Percentiles rank a stretch among this genome's conserved stretches.
These are phyloP conservation scores for Trichoderma semiorbis DNA, from an alignment of 2,329 filamentous ascomycete species.

Conservation along the genomic window DNA sequence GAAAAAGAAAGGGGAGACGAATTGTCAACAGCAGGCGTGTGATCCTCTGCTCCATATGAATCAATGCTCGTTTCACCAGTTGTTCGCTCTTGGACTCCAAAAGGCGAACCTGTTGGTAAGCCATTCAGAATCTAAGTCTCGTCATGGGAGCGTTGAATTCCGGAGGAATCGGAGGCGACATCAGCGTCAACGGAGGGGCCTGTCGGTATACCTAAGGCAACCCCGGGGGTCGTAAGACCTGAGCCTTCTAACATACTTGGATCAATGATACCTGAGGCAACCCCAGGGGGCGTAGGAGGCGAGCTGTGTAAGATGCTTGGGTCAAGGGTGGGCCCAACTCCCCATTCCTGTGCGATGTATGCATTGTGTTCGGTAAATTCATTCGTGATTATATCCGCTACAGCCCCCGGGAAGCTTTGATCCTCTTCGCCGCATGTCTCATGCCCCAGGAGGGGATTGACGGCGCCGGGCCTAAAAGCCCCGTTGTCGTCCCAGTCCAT, in stretches of 20 bases:
- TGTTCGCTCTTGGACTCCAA: neutral
- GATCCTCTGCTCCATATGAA: neutral
- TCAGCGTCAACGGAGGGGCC: too few species aligned
- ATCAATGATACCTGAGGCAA: neutral
- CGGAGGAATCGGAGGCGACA: neutral
- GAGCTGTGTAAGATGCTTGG: neutral
- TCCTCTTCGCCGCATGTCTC: neutral
- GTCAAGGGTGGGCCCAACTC: neutral
- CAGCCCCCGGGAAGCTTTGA: too few species aligned
- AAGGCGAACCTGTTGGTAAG: neutral
- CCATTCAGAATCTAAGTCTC: slow-evolving; percentile 1
- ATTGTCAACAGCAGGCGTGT: neutral
- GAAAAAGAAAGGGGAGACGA: neutral
- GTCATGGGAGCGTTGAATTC: neutral
- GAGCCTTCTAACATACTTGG: neutral
- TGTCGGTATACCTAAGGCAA: neutral
- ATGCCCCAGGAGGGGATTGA: slow-evolving; percentile 2
- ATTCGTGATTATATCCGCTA: neutral
- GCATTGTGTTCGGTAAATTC: neutral
- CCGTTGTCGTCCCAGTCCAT: neutral
- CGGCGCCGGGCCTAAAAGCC: neutral
- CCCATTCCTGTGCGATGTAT: neutral
- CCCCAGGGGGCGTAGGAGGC: neutral
- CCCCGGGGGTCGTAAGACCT: neutral
- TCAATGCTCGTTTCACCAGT: neutral